Percentiles rank a stretch among this genome's conserved stretches.
Evolutionary conservation across 805 yeast genomes (phyloP).

Genomic region (Sugiyamaella marilandica): DNA sequence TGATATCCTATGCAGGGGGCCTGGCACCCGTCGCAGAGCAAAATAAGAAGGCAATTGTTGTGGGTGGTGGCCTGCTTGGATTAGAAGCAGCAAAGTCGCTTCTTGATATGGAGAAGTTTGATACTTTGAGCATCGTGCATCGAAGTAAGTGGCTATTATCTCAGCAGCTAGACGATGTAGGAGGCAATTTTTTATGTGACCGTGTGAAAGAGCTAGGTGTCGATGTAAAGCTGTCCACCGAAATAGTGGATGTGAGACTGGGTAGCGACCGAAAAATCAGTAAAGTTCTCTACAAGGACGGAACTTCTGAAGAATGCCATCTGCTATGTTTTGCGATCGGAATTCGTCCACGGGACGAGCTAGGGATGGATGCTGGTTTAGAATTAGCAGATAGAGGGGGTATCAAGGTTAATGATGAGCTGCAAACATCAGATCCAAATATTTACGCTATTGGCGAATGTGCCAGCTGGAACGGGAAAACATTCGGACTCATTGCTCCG

Average conservation of each 20-base stretch:
- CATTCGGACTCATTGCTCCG: conserved; percentile 38
- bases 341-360: conserved; percentile 1
- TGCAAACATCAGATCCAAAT: conserved; percentile 3
- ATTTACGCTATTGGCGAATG: conserved; percentile 6
- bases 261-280: conserved; percentile 27
- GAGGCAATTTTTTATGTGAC: conserved; percentile 35
- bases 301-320: conserved; percentile 31
- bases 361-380: background rate
- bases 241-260: conserved; percentile 43
- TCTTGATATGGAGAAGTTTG: conserved; percentile 31
- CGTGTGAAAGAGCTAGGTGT: conserved; percentile 51
- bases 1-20: conserved; percentile 6
- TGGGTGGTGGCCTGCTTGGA: conserved; percentile 20
- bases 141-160: conserved; percentile 35
- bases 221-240: conserved; percentile 47
- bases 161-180: conserved; percentile 36
- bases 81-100: conserved; percentile 38
- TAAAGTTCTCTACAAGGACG: conserved; percentile 30
- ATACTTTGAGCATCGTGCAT: conserved; percentile 33
- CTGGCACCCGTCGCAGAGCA: background rate
- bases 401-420: conserved; percentile 3
- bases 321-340: conserved; percentile 32
- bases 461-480: conserved; percentile 32
- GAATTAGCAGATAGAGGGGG: background rate
- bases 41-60: conserved; percentile 4